These are phyloP conservation scores for Raddia distichophylla DNA, from an alignment of 176 grass and related monocot genomes.

Conservation along the genomic window DNA sequence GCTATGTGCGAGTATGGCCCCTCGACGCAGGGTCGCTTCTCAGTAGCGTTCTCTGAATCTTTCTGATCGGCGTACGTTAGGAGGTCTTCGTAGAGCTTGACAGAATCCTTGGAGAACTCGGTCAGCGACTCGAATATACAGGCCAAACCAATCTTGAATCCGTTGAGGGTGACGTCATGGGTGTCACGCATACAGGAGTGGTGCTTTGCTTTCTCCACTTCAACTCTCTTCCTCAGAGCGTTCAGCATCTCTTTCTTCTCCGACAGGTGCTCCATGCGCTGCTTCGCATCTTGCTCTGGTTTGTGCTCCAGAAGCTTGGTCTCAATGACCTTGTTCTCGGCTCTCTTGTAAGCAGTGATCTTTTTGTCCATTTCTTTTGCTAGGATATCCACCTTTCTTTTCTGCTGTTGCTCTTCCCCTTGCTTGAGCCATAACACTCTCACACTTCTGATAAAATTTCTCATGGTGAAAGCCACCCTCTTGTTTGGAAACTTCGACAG, in stretches of 20 bases:
- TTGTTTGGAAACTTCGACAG: conserved; percentile 62
- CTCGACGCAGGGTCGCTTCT: conserved; percentile 41
- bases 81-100: conserved; percentile 69
- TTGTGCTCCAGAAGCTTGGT: conserved; percentile 77
- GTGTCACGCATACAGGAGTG: conserved; percentile 76
- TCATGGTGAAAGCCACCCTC: conserved; percentile 59
- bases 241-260: conserved; percentile 76
- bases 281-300: conserved; percentile 64
- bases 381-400: conserved; percentile 82
- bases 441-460: conserved; percentile 77
- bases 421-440: conserved; percentile 89
- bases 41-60: conserved; percentile 41
- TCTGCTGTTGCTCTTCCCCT: conserved; percentile 87
- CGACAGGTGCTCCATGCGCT: conserved; percentile 69
- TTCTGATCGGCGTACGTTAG: conserved; percentile 38
- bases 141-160: conserved; percentile 90
- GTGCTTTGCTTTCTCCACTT: conserved; percentile 76
- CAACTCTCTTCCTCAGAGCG: conserved; percentile 58
- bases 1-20: conserved; percentile 32
- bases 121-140: conserved; percentile 77
- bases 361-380: conserved; percentile 83
- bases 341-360: conserved; percentile 67
- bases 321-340: conserved; percentile 84
- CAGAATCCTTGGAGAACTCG: conserved; percentile 73
- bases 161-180: conserved; percentile 82